Conservation (phyloP, 345 rosid genomes). For the Lagerstroemia speciosa region DNA sequence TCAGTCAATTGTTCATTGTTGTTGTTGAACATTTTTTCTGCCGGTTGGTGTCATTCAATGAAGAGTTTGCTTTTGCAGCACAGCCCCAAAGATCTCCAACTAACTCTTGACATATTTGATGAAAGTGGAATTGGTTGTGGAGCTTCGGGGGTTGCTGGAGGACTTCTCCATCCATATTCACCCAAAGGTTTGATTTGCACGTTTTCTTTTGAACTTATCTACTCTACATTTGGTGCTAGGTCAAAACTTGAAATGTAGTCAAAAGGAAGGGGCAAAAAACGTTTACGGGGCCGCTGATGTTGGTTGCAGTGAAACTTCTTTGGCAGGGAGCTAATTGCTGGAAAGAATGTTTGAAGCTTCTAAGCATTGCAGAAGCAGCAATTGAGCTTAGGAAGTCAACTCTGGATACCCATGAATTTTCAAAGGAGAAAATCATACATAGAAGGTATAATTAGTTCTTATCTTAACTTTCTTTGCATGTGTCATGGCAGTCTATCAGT, state of each 20-base stretch:
- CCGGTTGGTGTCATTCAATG: not conserved
- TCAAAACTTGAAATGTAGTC: not conserved
- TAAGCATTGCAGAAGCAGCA: slow-evolving; percentile 55
- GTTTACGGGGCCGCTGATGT: slow-evolving; percentile 1
- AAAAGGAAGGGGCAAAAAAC: not conserved
- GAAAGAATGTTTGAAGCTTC: slow-evolving; percentile 63
- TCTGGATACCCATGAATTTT: slow-evolving; percentile 18
- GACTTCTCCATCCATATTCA: slow-evolving; percentile 88
- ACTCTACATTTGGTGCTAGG: not conserved
- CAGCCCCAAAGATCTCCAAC: slow-evolving; percentile 35
- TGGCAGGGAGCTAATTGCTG: slow-evolving; percentile 90
- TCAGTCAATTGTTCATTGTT: not conserved
- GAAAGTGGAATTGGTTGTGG: slow-evolving; percentile 90
- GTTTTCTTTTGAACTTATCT: slow-evolving; percentile 4
- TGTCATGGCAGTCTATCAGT: not conserved
- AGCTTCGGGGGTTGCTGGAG: slow-evolving; percentile 93
- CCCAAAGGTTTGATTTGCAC: slow-evolving; percentile 54
- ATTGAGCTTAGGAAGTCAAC: slow-evolving; percentile 22
- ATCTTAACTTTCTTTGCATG: not conserved
- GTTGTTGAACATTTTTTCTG: not conserved
- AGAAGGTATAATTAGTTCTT: slow-evolving; percentile 45
- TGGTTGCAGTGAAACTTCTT: slow-evolving; percentile 54
- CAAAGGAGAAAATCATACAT: slow-evolving; percentile 38
- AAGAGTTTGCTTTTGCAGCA: slow-evolving; percentile 30
- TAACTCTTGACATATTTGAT: slow-evolving; percentile 66